Evolutionary conservation across 176 grass and related monocot genomes (phyloP).

Genomic region (Pharus latifolius): DNA sequence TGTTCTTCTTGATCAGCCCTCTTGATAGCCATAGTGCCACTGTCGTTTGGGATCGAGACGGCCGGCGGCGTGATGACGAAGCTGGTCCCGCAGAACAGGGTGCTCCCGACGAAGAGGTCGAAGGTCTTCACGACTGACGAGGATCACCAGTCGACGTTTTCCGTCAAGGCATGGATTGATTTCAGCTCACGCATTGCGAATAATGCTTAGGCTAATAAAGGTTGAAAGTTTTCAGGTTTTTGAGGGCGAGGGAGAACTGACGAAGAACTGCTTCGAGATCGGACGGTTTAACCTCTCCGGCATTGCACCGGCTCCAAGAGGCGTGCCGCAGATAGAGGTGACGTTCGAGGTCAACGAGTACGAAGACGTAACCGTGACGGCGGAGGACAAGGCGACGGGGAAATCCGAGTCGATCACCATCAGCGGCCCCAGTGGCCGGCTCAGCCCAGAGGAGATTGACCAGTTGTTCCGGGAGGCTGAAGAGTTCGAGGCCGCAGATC

Average conservation of each 20-base stretch:
- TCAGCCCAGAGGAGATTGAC: constrained; percentile 35
- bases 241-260: constrained; percentile 53
- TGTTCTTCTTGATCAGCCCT: neutral
- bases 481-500: constrained; percentile 12
- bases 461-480: constrained; percentile 30
- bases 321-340: constrained; percentile 24
- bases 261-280: constrained; percentile 60
- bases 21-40: constrained; percentile 4
- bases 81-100: constrained; percentile 38
- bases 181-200: neutral
- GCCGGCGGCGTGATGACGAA: constrained; percentile 36
- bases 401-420: constrained; percentile 18
- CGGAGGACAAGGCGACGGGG: constrained; percentile 5
- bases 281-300: constrained; percentile 66
- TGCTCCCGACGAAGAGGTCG: constrained; percentile 19
- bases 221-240: constrained; percentile 7
- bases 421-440: constrained; percentile 10
- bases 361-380: constrained; percentile 18
- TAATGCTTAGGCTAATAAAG: too few species aligned
- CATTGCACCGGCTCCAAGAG: constrained; percentile 45
- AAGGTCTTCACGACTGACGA: constrained; percentile 33
- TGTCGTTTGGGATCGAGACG: constrained; percentile 29
- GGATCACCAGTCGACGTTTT: constrained; percentile 25
- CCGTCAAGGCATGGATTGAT: neutral
- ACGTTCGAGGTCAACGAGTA: constrained; percentile 30